A percentile compares a stretch with the other conserved stretches of the same genome.
These are phyloP conservation scores for Castanospermum australe DNA, from an alignment of 306 rosid genomes.

Conservation along the genomic window DNA sequence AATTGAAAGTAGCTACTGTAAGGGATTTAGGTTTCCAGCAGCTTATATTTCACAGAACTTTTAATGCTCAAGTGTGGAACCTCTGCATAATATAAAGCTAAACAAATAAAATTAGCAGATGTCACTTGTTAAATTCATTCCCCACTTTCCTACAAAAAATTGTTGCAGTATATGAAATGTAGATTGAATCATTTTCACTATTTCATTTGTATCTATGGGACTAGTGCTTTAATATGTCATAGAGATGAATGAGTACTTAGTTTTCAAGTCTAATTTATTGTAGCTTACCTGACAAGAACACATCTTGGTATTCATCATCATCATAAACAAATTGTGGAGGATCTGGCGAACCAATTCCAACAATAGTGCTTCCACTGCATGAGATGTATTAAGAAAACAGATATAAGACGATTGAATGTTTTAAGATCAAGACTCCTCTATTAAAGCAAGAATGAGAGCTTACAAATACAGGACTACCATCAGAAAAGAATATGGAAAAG, in stretches of 20 bases:
- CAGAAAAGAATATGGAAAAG: neutral
- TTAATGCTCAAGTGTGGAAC: neutral
- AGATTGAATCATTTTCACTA: neutral
- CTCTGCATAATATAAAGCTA: neutral
- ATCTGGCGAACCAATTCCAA: conserved; percentile 94
- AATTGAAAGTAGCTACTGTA: neutral
- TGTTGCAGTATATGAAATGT: neutral
- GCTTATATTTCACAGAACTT: neutral
- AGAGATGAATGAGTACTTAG: neutral
- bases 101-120: neutral
- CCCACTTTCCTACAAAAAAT: neutral
- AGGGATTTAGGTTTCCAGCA: neutral
- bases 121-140: neutral
- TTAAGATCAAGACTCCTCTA: neutral
- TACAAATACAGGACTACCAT: neutral
- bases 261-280: neutral
- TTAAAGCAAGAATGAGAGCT: neutral
- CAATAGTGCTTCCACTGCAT: conserved; percentile 97
- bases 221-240: neutral
- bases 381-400: conserved; percentile 31
- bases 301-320: conserved; percentile 73
- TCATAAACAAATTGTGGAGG: conserved; percentile 91
- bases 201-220: neutral
- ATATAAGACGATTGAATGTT: conserved; percentile 9
- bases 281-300: conserved; percentile 83